Conservation (phyloP, 2,329 filamentous ascomycete species). For the Metarhizium anisopliae region DNA sequence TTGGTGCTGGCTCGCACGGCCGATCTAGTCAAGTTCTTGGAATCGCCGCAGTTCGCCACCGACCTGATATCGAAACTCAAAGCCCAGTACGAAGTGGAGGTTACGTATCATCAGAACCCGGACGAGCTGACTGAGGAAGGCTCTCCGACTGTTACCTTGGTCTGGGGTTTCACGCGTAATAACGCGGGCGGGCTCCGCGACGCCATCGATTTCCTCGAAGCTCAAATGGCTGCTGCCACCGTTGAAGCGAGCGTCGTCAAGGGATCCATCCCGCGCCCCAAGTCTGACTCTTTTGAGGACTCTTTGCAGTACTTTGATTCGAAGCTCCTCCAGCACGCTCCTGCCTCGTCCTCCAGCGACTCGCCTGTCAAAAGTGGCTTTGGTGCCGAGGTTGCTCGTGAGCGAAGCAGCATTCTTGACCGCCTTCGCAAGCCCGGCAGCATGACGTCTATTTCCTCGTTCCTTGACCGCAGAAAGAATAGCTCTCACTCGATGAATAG, state of each 20-base stretch:
- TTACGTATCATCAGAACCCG: conserved; percentile 60
- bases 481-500: conserved; percentile 73
- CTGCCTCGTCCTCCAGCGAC: conserved; percentile 69
- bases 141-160: conserved; percentile 50
- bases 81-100: conserved; percentile 83
- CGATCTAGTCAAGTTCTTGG: conserved; percentile 72
- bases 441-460: conserved; percentile 92
- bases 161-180: conserved; percentile 87
- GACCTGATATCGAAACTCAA: conserved; percentile 80
- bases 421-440: conserved; percentile 89
- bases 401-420: conserved; percentile 79
- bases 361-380: conserved; percentile 83
- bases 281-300: conserved; percentile 97
- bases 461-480: conserved; percentile 92
- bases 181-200: conserved; percentile 93
- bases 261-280: conserved; percentile 92
- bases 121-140: conserved; percentile 50
- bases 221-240: conserved; percentile 76
- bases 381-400: conserved; percentile 67
- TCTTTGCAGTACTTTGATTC: conserved; percentile 95
- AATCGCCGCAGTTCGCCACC: conserved; percentile 69
- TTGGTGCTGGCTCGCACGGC: conserved; percentile 70
- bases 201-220: conserved; percentile 88
- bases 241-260: conserved; percentile 83
- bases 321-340: conserved; percentile 88